Conservation (phyloP, 768 basidiomycete genomes). For the Boletus huronensis region DNA sequence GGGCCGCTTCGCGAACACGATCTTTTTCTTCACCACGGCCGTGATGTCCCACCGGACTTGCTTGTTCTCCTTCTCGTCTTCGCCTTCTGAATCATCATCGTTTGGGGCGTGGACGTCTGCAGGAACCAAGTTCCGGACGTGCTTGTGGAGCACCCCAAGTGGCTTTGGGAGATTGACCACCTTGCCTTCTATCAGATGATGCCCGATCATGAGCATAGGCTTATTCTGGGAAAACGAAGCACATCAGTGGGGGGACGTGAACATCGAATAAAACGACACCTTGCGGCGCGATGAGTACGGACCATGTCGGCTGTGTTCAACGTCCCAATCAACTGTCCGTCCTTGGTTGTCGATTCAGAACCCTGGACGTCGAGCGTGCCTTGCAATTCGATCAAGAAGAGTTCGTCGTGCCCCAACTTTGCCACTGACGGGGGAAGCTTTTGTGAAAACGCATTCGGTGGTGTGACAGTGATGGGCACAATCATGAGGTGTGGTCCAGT, state of each 20-base stretch:
- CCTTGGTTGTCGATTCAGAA: conserved; percentile 44
- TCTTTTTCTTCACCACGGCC: conserved; percentile 76
- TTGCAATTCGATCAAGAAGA: conserved; percentile 86
- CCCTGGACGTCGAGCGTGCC: conserved; percentile 73
- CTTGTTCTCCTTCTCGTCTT: not conserved
- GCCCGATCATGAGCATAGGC: conserved; percentile 77
- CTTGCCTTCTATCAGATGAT: conserved; percentile 89
- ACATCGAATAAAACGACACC: not conserved
- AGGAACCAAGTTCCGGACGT: conserved; percentile 1
- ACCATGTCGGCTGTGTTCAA: conserved; percentile 65
- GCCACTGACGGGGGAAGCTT: conserved; percentile 65
- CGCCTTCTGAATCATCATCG: not conserved
- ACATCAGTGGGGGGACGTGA: conserved; percentile 3
- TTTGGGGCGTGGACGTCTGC: not conserved
- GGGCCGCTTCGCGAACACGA: conserved; percentile 79
- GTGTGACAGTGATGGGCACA: conserved; percentile 50
- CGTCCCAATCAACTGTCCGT: conserved; percentile 76
- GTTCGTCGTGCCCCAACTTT: conserved; percentile 71
- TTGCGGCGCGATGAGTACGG: conserved; percentile 22
- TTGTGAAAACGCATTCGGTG: conserved; percentile 30
- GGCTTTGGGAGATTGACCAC: conserved; percentile 74
- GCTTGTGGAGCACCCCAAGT: conserved; percentile 64
- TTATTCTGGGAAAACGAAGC: conserved; percentile 45
- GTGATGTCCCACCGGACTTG: conserved; percentile 53
- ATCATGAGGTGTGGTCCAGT: conserved; percentile 45